Evolutionary conservation across 2,329 filamentous ascomycete genomes (phyloP).

Genomic region (Paraphaeosphaeria minitans): DNA sequence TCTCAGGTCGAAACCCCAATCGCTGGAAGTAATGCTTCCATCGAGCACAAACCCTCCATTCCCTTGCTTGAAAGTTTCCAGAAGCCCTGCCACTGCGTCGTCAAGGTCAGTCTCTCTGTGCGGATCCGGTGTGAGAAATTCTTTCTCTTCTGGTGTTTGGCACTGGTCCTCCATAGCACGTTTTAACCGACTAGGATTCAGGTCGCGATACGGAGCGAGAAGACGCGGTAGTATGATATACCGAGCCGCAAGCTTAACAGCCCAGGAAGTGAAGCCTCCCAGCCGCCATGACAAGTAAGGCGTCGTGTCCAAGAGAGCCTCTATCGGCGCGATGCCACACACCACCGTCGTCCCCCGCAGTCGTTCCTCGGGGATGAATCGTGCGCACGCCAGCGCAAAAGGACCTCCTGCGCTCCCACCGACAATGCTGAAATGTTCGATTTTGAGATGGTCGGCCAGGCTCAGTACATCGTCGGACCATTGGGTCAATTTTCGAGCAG

Average conservation of each 20-base stretch:
- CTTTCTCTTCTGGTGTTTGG: slow-evolving; percentile 27
- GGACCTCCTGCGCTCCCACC: slow-evolving; percentile 22
- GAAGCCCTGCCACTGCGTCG: slow-evolving; percentile 20
- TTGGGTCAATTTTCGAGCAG: slow-evolving; percentile 13
- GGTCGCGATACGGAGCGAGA: slow-evolving; percentile 20
- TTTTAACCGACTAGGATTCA: slow-evolving; percentile 24
- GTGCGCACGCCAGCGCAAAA: slow-evolving; percentile 22
- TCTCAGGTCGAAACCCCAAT: slow-evolving; percentile 29
- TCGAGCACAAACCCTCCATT: slow-evolving; percentile 21
- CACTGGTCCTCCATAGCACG: slow-evolving; percentile 26
- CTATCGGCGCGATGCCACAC: slow-evolving; percentile 25
- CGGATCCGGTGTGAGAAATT: slow-evolving; percentile 14
- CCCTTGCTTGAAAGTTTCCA: slow-evolving; percentile 28
- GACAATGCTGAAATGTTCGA: slow-evolving; percentile 18
- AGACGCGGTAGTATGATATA: slow-evolving; percentile 23
- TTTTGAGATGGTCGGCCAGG: slow-evolving; percentile 17
- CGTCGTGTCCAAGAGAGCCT: slow-evolving; percentile 18
- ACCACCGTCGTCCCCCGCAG: slow-evolving; percentile 19
- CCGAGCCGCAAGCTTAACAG: slow-evolving; percentile 16
- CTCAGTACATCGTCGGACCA: slow-evolving; percentile 20
- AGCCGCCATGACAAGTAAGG: slow-evolving; percentile 21
- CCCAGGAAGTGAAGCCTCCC: slow-evolving; percentile 16
- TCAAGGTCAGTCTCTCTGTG: slow-evolving; percentile 22
- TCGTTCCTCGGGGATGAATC: slow-evolving; percentile 21
- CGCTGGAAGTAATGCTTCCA: slow-evolving; percentile 18